Base-by-base conservation (phyloP, 2,329 filamentous ascomycete species). In the Penicillium italicum region DNA sequence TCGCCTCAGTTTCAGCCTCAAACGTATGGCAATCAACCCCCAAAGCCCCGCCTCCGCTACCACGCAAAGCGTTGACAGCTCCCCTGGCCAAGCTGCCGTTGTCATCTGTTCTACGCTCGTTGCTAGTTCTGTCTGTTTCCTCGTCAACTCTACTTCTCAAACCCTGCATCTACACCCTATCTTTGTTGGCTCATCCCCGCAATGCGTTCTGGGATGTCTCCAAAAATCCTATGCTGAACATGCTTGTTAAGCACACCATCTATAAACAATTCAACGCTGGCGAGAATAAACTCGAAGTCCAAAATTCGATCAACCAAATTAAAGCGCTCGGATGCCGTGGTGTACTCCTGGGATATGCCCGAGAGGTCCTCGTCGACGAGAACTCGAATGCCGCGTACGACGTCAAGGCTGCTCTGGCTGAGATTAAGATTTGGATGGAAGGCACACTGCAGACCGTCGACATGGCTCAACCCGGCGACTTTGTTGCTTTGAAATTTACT, bases 81-180 rank as follows among this genome's bases (percentile, higher is more conserved):
- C 72, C 71, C 7, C 58, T 75, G 24, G 65, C 71, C 14, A 70
- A 72, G 30, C 66, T 76, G 9, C 72, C 72, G 10, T 61, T 75
- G 6, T 72, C 72, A 3, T 68, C 70, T 7, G 68, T 74, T n/a
- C 41, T 74, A 33, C 69, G 72, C 31, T 74, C 72, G 16, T 53
- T 74, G 42, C 55, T 74, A 41, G 69, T 74, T 4, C 63, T 74
- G 7, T 73, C 72, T 14, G 63, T 73, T 30, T 74, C 72, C 0
- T 74, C 72, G 5, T 73, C 72, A 1, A 37, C 68, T 6, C 52
- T 87, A 5, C 82, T 96, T 0, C 82, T 96, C 8, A 78, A 80
- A 12, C 87, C 89, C 1, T 93, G 88, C 38, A 82, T 95, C 51
- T 81, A 80, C 55, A 76, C 89, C 47, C 88, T 96, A 72, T 83